Evolutionary conservation across 108 stramenopile genomes (phyloP).

Genomic region (Nitzschia palea): DNA sequence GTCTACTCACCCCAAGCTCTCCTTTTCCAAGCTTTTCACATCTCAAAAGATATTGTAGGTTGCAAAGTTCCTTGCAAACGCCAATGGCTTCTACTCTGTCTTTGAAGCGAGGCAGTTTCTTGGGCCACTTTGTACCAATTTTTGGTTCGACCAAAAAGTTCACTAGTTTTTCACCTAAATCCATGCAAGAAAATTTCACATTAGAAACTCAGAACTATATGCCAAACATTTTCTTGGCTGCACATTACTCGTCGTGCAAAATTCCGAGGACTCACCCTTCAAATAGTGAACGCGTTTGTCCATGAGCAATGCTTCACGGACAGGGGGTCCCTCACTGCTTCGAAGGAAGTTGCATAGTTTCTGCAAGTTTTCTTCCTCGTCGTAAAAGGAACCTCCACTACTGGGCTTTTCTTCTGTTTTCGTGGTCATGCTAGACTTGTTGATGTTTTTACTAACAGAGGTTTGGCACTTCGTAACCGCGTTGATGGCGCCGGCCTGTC

Average conservation of each 20-base stretch:
- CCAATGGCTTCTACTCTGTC: slow-evolving; percentile 81
- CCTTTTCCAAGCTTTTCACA: slow-evolving; percentile 92
- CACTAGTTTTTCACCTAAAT: slow-evolving; percentile 90
- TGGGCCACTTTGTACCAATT: slow-evolving; percentile 90
- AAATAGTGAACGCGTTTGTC: slow-evolving; percentile 97
- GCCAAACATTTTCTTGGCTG: not conserved
- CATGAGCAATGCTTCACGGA: slow-evolving; percentile 90
- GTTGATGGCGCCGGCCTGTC: no score
- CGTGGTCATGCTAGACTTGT: no score
- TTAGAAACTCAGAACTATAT: not conserved
- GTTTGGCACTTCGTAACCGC: no score
- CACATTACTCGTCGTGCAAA: no score
- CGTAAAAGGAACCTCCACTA: slow-evolving; percentile 82
- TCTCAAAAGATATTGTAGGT: slow-evolving; percentile 86
- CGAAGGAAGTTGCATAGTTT: slow-evolving; percentile 87
- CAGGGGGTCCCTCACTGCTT: slow-evolving; percentile 74
- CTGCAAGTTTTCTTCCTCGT: slow-evolving; percentile 76
- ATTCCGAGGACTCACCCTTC: slow-evolving; percentile 77
- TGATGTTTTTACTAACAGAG: no score
- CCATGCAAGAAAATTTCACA: slow-evolving; percentile 2
- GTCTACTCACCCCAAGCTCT: slow-evolving; percentile 73
- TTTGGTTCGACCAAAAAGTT: slow-evolving; percentile 92
- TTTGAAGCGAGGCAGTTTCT: slow-evolving; percentile 80
- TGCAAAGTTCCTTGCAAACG: slow-evolving; percentile 85
- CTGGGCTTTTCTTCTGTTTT: slow-evolving; percentile 8